Evolutionary conservation across 1,284 basidiomycete species (phyloP).

Genomic region (Heterobasidion parviporum): DNA sequence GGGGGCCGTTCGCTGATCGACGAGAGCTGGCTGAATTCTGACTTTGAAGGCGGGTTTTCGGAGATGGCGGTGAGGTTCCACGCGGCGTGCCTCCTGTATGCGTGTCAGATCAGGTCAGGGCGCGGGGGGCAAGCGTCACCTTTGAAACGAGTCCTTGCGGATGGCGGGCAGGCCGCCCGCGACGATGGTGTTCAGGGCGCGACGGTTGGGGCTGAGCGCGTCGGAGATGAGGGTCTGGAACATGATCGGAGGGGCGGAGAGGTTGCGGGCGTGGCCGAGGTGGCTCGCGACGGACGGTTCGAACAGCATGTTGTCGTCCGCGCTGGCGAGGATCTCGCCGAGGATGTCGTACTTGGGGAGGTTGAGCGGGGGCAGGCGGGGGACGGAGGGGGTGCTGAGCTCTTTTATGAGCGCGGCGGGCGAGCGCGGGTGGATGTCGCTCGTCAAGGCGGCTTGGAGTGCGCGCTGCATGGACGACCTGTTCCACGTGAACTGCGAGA

Average conservation of each 20-base stretch:
- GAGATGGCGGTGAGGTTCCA: neutral
- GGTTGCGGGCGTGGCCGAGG: conserved; percentile 12
- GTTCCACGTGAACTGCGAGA: conserved; percentile 16
- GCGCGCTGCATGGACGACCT: conserved; percentile 12
- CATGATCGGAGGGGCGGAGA: conserved; percentile 13
- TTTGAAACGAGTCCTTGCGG: neutral
- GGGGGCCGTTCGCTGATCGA: neutral
- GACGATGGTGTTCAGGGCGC: conserved; percentile 2
- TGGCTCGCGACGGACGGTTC: neutral
- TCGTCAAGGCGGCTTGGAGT: conserved; percentile 12
- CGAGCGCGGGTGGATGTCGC: conserved; percentile 4
- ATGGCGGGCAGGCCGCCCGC: neutral
- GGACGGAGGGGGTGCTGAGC: conserved; percentile 1
- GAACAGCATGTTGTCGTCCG: conserved; percentile 1
- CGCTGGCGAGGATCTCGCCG: conserved; percentile 13
- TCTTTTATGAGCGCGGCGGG: neutral
- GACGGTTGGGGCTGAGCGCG: neutral
- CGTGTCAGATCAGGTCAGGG: too few relatives aligned
- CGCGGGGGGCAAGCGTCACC: too few relatives aligned
- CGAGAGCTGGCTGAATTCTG: neutral
- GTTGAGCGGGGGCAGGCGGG: conserved; percentile 11
- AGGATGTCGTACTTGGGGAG: conserved; percentile 10
- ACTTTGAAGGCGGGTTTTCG: neutral
- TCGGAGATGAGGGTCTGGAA: conserved; percentile 3
- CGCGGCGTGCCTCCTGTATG: too few relatives aligned